phyloP scores from a whole-genome alignment of 2,329 filamentous ascomycete species.

The Ceratocystis albifundus region DNA sequence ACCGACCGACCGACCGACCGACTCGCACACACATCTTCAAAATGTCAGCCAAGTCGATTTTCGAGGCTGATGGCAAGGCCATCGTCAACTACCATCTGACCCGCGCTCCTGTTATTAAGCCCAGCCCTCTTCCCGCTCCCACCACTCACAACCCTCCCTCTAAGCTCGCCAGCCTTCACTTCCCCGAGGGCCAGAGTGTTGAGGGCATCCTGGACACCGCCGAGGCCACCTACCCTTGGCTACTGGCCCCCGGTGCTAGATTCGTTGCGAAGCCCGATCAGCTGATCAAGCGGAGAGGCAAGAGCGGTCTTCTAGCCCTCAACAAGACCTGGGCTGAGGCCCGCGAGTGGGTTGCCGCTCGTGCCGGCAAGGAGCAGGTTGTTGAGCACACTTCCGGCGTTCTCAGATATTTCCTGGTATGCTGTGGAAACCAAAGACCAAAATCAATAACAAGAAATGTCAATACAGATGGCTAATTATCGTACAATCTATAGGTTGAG shows the following conservation, averaged over 20 bases:
- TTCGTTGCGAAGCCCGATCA: constrained; percentile 99
- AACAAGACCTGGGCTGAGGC: constrained; percentile 97
- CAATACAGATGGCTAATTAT: not conserved
- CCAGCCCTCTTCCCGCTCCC: constrained; percentile 74
- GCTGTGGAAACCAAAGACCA: not conserved
- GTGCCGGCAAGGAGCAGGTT: constrained; percentile 81
- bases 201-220: constrained; percentile 84
- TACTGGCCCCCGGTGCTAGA: constrained; percentile 69
- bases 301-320: constrained; percentile 89
- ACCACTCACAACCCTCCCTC: constrained; percentile 84
- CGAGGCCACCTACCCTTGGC: constrained; percentile 93
- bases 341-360: constrained; percentile 82
- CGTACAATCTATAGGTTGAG: constrained; percentile 45
- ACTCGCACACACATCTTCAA: constrained; percentile 26
- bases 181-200: constrained; percentile 76
- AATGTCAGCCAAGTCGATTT: constrained; percentile 71
- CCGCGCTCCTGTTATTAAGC: constrained; percentile 93
- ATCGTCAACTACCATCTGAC: constrained; percentile 99
- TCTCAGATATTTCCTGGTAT: constrained; percentile 77
- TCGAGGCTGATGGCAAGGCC: constrained; percentile 99
- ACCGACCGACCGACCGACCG: too few species aligned
- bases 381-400: constrained; percentile 85
- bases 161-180: constrained; percentile 84
- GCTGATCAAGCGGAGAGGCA: constrained; percentile 98
- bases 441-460: not conserved